Percentiles rank a stretch among this genome's conserved stretches.
These are phyloP conservation scores for Eimeria necatrix DNA, from an alignment of 169 alveolate genomes.

Conservation along the genomic window DNA sequence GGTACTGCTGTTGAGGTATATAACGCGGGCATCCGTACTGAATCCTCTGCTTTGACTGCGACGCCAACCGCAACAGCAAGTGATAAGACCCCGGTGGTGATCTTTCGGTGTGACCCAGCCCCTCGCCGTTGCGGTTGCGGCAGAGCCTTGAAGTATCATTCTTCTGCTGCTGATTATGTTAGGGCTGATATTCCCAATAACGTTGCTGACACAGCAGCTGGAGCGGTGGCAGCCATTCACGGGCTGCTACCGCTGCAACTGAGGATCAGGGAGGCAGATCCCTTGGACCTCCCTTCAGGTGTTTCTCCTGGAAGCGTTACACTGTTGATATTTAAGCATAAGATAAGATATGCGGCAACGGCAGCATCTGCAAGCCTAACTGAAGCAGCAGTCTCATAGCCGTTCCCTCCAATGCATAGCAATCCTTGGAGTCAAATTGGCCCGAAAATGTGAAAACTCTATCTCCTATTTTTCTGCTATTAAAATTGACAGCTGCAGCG, in stretches of 20 bases:
- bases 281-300: no score
- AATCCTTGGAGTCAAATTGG: background rate
- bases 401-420: background rate
- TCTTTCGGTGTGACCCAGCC: background rate
- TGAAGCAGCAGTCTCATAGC: background rate
- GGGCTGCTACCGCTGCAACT: background rate
- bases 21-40: slow-evolving; percentile 35
- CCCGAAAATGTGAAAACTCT: background rate
- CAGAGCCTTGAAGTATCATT: background rate
- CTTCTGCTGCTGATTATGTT: background rate
- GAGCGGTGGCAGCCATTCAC: background rate
- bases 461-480: background rate
- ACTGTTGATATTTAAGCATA: no score
- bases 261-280: background rate
- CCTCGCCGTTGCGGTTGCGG: background rate
- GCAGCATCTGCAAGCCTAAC: background rate
- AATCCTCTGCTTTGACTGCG: background rate
- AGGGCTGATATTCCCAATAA: background rate
- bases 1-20: slow-evolving; percentile 25
- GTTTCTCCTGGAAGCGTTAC: no score
- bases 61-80: background rate
- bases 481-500: background rate
- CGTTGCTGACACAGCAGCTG: background rate
- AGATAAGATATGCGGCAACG: background rate
- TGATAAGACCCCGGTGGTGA: background rate